Evolutionary conservation across 257 asterid genomes (phyloP).

Genomic region (Rubia yunnanensis): DNA sequence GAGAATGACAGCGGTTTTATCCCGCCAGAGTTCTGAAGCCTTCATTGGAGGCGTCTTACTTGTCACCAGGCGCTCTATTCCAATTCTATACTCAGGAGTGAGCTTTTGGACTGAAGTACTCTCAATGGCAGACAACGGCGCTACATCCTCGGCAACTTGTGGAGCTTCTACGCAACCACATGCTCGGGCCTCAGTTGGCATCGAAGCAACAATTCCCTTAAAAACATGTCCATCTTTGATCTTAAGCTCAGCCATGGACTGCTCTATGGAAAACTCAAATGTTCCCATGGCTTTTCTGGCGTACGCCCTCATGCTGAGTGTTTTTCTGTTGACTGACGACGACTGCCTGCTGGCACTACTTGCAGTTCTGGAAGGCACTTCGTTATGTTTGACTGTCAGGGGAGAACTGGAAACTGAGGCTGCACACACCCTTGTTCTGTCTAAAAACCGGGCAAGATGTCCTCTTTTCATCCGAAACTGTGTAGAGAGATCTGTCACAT

Average conservation of each 20-base stretch:
- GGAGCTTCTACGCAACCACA: slow-evolving; percentile 72
- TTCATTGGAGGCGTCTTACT: slow-evolving; percentile 62
- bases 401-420: slow-evolving; percentile 27
- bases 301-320: slow-evolving; percentile 25
- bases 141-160: slow-evolving; percentile 50
- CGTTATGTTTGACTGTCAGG: slow-evolving; percentile 29
- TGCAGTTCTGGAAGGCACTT: slow-evolving; percentile 29
- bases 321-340: slow-evolving; percentile 24
- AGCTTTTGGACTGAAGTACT: slow-evolving; percentile 58
- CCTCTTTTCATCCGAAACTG: slow-evolving; percentile 66
- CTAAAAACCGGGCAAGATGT: slow-evolving; percentile 58
- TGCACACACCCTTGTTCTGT: slow-evolving; percentile 34
- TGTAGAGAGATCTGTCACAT: slow-evolving; percentile 37
- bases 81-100: slow-evolving; percentile 60
- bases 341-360: slow-evolving; percentile 31
- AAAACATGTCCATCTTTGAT: slow-evolving; percentile 55
- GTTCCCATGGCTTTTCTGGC: slow-evolving; percentile 21
- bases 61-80: slow-evolving; percentile 56
- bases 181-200: slow-evolving; percentile 66
- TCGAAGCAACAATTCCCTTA: slow-evolving; percentile 65
- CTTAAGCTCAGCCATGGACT: slow-evolving; percentile 57
- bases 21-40: slow-evolving; percentile 70
- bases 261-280: slow-evolving; percentile 34
- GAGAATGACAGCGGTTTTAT: slow-evolving; percentile 61
- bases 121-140: slow-evolving; percentile 58